Percentiles rank a stretch among this genome's conserved stretches.
Conservation (phyloP, 257 asterid species). For the Solanum pimpinellifolium region DNA sequence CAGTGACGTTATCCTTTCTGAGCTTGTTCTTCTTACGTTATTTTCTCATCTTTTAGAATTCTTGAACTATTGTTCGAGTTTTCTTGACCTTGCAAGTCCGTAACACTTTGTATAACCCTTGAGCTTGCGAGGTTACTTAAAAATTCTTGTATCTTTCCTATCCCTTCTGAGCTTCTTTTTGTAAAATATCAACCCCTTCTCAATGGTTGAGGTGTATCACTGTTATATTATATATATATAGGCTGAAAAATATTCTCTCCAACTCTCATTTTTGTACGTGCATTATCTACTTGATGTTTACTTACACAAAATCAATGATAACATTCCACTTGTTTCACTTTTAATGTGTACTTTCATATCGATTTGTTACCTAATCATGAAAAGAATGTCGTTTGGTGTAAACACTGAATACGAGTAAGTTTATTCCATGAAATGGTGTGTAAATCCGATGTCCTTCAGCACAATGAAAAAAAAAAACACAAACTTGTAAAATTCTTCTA, state of each 20-base stretch:
- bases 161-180: not conserved
- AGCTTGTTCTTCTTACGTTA: not conserved
- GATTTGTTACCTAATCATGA: not conserved
- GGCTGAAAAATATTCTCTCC: no score
- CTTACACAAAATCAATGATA: not conserved
- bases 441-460: not conserved
- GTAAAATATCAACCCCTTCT: not conserved
- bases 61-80: not conserved
- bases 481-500: not conserved
- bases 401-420: not conserved
- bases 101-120: not conserved
- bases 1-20: not conserved
- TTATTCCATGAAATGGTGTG: not conserved
- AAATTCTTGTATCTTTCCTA: not conserved
- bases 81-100: slow-evolving; percentile 3
- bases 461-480: not conserved
- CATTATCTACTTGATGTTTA: not conserved
- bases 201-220: not conserved
- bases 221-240: not conserved
- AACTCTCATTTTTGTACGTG: fast-evolving
- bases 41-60: not conserved
- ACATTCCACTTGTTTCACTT: not conserved
- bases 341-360: not conserved
- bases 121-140: not conserved
- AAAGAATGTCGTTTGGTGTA: not conserved